Percentiles rank a stretch among this genome's conserved stretches.
These are phyloP conservation scores for Aspergillus steynii DNA, from an alignment of 495 filamentous ascomycete genomes.

Conservation along the genomic window DNA sequence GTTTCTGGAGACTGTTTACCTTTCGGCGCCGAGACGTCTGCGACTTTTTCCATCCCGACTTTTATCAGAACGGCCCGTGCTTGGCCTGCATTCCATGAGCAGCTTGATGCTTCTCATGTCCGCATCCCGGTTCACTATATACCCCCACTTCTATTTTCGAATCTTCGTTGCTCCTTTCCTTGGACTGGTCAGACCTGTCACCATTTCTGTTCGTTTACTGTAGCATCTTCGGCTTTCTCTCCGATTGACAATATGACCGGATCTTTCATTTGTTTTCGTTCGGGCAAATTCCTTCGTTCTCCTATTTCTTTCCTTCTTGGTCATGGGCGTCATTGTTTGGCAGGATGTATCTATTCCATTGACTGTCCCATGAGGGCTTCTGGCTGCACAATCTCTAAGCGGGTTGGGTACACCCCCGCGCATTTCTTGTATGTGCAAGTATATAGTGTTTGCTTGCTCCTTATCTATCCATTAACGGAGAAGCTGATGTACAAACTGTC, in stretches of 20 bases:
- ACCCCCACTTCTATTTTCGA: neutral
- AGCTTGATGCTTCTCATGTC: slow-evolving; percentile 16
- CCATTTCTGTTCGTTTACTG: slow-evolving; percentile 3
- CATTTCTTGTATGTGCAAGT: neutral
- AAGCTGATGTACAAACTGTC: neutral
- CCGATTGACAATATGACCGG: neutral
- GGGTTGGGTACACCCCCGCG: neutral
- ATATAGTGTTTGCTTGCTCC: neutral
- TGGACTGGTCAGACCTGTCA: slow-evolving; percentile 1
- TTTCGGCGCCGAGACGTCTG: slow-evolving; percentile 28
- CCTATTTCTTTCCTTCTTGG: neutral
- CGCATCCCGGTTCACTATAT: slow-evolving; percentile 13
- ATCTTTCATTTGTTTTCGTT: neutral
- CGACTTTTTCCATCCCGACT: slow-evolving; percentile 17
- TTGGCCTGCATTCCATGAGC: slow-evolving; percentile 12
- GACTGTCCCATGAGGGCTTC: neutral
- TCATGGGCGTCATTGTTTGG: neutral
- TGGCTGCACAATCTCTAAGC: neutral
- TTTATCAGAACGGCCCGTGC: slow-evolving; percentile 17
- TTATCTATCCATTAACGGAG: neutral
- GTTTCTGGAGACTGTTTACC: slow-evolving; percentile 22
- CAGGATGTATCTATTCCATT: neutral
- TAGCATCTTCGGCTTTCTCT: neutral
- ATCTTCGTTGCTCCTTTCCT: slow-evolving; percentile 1
- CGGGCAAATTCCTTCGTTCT: neutral